Base-by-base conservation (phyloP, 2,329 filamentous ascomycete species). In the Lithohypha guttulata region DNA sequence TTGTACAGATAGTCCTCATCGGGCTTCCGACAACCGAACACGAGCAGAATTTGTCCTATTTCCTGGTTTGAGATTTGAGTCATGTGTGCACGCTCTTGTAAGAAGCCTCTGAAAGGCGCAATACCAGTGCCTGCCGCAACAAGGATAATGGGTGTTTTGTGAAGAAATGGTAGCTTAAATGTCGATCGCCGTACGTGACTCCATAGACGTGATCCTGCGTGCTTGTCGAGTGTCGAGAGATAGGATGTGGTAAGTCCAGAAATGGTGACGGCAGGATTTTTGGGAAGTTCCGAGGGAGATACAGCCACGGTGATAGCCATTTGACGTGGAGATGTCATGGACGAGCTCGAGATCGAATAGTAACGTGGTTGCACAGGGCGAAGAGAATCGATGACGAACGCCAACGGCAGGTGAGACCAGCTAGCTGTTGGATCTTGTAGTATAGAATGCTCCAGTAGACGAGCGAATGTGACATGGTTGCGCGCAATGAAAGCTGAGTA, bases 401-500 rank as follows among this genome's bases (percentile, higher is more conserved):
- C 43, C 4, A 53, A 37, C 2, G 51, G 51, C 6, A 53, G 22
- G 11, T 26, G 29, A 5, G 29, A 28, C 51, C 51, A 53, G 17
- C 25, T 37, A n/a, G 34, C 40, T 5, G n/a, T 20, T 4, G 40
- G 14, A 19, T 51, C 42, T 14, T 43, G 13, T 13, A 25, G 26
- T 54, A 58, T n/a, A 51, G 46, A 42, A 57, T 60, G 27, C 51
- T 45, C 6, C 46, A 52, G 21, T 45, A 42, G 30, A 56, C 56
- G 13, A 53, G 44, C 11, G 53, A 51, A 15, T 45, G 42, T 53
- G 21, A 64, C 43, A 2, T 49, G 52, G 20, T 63, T 50, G 6
- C 46, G 36, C 3, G 53, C 13, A 43, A 91, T 77, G 62, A 85
- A 80, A 33, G 80, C 70, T 36, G 83, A 76, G 69, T 94, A 94